A percentile compares a stretch with the other conserved stretches of the same genome.
These are phyloP conservation scores for Coleophoma eucalyptorum DNA, from an alignment of 2,329 filamentous ascomycete genomes.

Conservation along the genomic window DNA sequence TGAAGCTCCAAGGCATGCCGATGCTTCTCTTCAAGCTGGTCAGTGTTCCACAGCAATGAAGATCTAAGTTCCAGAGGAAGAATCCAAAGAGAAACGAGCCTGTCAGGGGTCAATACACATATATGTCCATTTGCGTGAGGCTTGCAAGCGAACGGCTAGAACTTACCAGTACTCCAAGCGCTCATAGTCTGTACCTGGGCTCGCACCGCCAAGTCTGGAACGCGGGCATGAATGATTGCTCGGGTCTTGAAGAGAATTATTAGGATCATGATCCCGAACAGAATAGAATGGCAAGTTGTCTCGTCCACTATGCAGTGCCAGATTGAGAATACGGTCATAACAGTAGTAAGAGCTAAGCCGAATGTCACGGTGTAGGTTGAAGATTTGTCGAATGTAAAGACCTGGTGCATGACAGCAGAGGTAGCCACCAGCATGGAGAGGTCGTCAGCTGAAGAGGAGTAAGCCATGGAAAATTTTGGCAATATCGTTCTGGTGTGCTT, in stretches of 20 bases:
- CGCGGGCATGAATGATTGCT: slow-evolving; percentile 19
- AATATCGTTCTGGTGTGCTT: slow-evolving; percentile 29
- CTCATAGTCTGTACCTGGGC: slow-evolving; percentile 18
- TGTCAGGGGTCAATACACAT: slow-evolving; percentile 2
- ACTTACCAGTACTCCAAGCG: slow-evolving; percentile 20
- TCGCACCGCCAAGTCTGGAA: slow-evolving; percentile 15
- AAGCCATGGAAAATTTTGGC: slow-evolving; percentile 34
- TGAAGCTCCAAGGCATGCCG: slow-evolving; percentile 50
- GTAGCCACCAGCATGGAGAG: slow-evolving; percentile 51
- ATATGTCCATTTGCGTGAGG: background rate
- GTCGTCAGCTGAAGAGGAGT: slow-evolving; percentile 39
- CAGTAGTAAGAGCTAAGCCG: slow-evolving; percentile 34
- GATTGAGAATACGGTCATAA: slow-evolving; percentile 38
- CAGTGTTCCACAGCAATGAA: slow-evolving; percentile 45
- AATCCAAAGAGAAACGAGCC: slow-evolving; percentile 40
- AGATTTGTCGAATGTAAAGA: slow-evolving; percentile 38
- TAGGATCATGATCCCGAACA: slow-evolving; percentile 23
- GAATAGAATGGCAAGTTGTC: slow-evolving; percentile 17
- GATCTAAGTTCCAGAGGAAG: slow-evolving; percentile 53
- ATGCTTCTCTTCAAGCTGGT: slow-evolving; percentile 38
- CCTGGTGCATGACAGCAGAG: slow-evolving; percentile 46
- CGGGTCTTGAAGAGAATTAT: slow-evolving; percentile 20
- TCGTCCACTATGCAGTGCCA: slow-evolving; percentile 25
- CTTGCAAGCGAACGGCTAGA: no score
- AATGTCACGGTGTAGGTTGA: slow-evolving; percentile 33